Evolutionary conservation across 768 basidiomycete species (phyloP).

Genomic region (Trametes cinnabarina): DNA sequence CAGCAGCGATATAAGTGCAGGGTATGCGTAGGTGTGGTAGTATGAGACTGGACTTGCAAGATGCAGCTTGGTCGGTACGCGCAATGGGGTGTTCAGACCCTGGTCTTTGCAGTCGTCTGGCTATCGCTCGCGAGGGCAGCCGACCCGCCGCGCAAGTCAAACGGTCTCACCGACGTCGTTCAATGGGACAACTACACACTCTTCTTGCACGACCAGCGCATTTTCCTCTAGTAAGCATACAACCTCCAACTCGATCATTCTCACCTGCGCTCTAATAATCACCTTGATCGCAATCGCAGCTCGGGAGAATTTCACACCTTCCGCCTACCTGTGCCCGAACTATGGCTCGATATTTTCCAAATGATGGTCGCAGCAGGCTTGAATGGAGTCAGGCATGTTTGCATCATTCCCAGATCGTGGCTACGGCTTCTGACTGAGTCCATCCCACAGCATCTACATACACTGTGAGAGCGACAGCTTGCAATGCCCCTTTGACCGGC

Average conservation of each 20-base stretch:
- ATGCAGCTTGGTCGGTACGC: no score
- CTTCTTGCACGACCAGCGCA: conserved; percentile 62
- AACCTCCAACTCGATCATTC: neutral
- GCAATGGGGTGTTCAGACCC: neutral
- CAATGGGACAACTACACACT: conserved; percentile 73
- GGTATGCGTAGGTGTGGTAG: no score
- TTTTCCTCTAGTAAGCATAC: conserved; percentile 65
- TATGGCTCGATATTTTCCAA: conserved; percentile 83
- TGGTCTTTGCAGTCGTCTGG: neutral
- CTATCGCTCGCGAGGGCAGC: neutral
- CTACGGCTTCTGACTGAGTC: neutral
- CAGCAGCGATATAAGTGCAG: no score
- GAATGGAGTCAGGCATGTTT: conserved; percentile 57
- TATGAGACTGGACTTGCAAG: neutral
- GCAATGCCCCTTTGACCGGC: neutral
- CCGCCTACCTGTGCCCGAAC: conserved; percentile 71
- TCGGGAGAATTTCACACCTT: conserved; percentile 87
- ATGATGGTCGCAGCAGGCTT: conserved; percentile 80
- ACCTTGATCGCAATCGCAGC: conserved; percentile 38
- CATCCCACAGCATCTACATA: conserved; percentile 50
- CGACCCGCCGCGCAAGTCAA: conserved; percentile 28
- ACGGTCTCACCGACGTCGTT: conserved; percentile 36
- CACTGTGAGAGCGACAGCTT: conserved; percentile 46
- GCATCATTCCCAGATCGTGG: neutral
- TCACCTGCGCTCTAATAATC: no score